These are phyloP conservation scores for Yueomyces sinensis DNA, from an alignment of 805 yeast genomes.

Conservation along the genomic window DNA sequence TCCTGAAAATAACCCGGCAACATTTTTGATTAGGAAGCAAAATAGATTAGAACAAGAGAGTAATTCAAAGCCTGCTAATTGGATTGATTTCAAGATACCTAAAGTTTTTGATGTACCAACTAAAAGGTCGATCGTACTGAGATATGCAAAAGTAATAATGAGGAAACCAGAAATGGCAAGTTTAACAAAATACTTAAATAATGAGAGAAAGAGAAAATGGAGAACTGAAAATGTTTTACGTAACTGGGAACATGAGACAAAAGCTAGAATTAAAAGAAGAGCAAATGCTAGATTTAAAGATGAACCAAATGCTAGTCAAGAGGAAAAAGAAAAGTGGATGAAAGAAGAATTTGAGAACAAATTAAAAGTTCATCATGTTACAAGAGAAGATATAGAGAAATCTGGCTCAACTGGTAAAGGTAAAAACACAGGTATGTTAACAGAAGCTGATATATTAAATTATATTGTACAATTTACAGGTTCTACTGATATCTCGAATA, in stretches of 20 bases:
- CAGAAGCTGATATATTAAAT: neutral
- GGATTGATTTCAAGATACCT: conserved; percentile 10
- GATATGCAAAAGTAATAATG: conserved; percentile 13
- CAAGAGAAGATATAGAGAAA: conserved; percentile 1
- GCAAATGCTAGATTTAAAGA: conserved; percentile 58
- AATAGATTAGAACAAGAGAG: neutral
- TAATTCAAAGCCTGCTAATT: neutral
- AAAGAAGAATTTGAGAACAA: conserved; percentile 58
- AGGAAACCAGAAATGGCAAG: conserved; percentile 9
- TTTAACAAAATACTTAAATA: conserved; percentile 17
- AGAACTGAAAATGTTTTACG: conserved; percentile 50
- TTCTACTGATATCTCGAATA: neutral
- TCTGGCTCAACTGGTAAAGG: neutral
- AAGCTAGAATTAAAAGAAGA: conserved; percentile 62
- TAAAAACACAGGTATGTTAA: neutral
- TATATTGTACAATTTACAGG: neutral
- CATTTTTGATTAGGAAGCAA: neutral
- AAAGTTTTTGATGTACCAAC: conserved; percentile 8
- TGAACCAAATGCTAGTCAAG: conserved; percentile 30
- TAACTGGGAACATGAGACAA: conserved; percentile 77
- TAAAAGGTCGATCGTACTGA: conserved; percentile 11
- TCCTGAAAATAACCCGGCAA: neutral
- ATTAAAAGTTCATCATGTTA: conserved; percentile 17
- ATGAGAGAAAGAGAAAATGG: conserved; percentile 25
- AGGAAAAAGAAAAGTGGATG: conserved; percentile 55